Conservation (phyloP, 2,329 filamentous ascomycete genomes). For the Polychaeton citri region DNA sequence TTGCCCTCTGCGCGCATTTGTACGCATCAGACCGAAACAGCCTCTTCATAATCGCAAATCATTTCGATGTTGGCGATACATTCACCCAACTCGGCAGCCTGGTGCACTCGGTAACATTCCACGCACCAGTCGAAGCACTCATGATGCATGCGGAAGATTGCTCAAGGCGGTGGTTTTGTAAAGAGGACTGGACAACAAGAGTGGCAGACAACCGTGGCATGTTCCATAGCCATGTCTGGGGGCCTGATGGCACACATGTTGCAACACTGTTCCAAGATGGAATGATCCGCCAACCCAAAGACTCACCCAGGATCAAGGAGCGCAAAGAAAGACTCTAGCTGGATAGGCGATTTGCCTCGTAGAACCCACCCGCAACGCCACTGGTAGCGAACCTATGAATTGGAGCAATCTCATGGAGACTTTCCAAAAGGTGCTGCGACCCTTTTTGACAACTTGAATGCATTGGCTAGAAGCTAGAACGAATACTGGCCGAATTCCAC, state of each 20-base stretch:
- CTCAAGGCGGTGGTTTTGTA: slow-evolving; percentile 33
- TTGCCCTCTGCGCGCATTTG: slow-evolving; percentile 45
- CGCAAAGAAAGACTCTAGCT: too few species aligned
- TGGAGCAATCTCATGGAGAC: too few species aligned
- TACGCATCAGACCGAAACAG: slow-evolving; percentile 45
- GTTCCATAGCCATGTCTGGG: slow-evolving; percentile 35
- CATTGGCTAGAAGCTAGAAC: too few species aligned
- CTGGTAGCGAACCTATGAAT: too few species aligned
- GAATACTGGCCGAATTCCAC: too few species aligned
- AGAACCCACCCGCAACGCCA: too few species aligned
- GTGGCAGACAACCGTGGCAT: slow-evolving; percentile 32
- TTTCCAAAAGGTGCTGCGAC: too few species aligned
- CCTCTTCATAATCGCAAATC: slow-evolving; percentile 38
- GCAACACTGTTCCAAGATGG: slow-evolving; percentile 39
- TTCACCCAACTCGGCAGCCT: slow-evolving; percentile 34
- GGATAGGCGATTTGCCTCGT: too few species aligned
- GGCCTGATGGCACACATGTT: slow-evolving; percentile 28
- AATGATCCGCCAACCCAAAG: too few species aligned
- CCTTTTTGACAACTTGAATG: too few species aligned
- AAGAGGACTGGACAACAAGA: slow-evolving; percentile 35
- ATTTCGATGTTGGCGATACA: slow-evolving; percentile 28
- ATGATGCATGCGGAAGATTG: slow-evolving; percentile 24
- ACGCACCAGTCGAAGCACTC: slow-evolving; percentile 27
- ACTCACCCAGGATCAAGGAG: too few species aligned
- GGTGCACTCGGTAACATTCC: slow-evolving; percentile 36